Conservation (phyloP, 371 early-diverging fungal species). For the Mucor sp. region DNA sequence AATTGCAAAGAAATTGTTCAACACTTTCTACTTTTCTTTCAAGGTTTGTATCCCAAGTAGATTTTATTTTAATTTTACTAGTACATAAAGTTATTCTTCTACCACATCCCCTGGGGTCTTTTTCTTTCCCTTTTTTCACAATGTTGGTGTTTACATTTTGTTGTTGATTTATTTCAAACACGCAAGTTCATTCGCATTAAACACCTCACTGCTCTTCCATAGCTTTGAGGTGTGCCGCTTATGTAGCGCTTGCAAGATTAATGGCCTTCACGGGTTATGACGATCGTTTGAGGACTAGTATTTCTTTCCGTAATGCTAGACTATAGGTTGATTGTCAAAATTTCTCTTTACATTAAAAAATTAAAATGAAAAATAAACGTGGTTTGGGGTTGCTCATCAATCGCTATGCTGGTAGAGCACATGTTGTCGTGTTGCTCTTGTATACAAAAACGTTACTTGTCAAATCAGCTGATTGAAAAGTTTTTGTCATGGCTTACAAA, state of each 20-base stretch:
- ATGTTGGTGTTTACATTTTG: slow-evolving; percentile 2
- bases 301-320: slow-evolving; percentile 24
- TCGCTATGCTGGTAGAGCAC: background rate
- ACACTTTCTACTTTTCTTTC: background rate
- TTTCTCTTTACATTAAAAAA: background rate
- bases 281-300: slow-evolving; percentile 33
- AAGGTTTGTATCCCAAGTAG: background rate
- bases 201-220: slow-evolving; percentile 24
- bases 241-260: slow-evolving; percentile 36
- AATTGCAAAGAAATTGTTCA: background rate
- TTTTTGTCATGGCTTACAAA: background rate
- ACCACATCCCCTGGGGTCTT: background rate
- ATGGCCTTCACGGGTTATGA: slow-evolving; percentile 10
- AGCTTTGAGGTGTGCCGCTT: slow-evolving; percentile 27
- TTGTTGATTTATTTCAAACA: slow-evolving; percentile 2
- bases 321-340: slow-evolving; percentile 34
- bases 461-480: background rate
- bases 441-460: background rate
- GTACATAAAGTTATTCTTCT: background rate
- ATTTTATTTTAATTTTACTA: background rate
- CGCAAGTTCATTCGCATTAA: slow-evolving; percentile 37
- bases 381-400: background rate
- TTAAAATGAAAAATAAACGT: slow-evolving; percentile 1
- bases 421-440: background rate
- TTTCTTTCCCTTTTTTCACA: background rate